Base-by-base conservation (phyloP, 2,329 filamentous ascomycete species). In the Ceratocystis papillata region DNA sequence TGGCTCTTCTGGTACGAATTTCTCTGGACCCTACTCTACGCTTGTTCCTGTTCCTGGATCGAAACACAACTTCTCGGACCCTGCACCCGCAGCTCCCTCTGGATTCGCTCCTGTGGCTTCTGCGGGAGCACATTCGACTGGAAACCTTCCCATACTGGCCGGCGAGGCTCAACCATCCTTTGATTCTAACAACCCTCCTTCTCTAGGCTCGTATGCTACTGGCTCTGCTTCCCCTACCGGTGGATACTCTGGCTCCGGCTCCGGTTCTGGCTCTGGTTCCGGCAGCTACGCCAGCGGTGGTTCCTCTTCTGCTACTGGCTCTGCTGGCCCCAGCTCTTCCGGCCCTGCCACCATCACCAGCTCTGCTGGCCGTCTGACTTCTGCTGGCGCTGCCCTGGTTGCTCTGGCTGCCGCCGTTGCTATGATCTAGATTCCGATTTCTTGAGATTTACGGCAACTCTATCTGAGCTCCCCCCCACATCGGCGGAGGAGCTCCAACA, bases 351-450 rank as follows among this genome's bases (percentile, higher is more conserved):
- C 55, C 28, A 46, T 62, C 28, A 68, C 67, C 41, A 65, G 63
- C n/a, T 60, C 60, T 12, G 67, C 67, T 7, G 64, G 63, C 33
- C 67, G 67, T 45, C 50, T 68, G 20, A 55, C 46, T 15, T 68
- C 67, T 8, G 55, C 65, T 46, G 64, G 67, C 53, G 63, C 53
- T 25, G 65, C 67, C 22, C 48, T 68, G n/a, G 50, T 41, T 20
- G 67, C 67, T 28, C 50, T 68, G 20, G 67, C 67, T 17, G 63
- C 53, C 46, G 67, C 60, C 33, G 60, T 68, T 44, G 67, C 67
- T 33, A 64, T 68, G 67, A 68, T 68, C 30, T 68, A 68, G 65
- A 59, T 59, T 12, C 15, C 20, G 55, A 59, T 33, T 33, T 57
- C 55, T 37, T 33, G 55, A 59, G 25, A 59, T 59, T 59, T 33